Evolutionary conservation across 2,329 filamentous ascomycete genomes (phyloP).

Genomic region (Thyridium curvatum): DNA sequence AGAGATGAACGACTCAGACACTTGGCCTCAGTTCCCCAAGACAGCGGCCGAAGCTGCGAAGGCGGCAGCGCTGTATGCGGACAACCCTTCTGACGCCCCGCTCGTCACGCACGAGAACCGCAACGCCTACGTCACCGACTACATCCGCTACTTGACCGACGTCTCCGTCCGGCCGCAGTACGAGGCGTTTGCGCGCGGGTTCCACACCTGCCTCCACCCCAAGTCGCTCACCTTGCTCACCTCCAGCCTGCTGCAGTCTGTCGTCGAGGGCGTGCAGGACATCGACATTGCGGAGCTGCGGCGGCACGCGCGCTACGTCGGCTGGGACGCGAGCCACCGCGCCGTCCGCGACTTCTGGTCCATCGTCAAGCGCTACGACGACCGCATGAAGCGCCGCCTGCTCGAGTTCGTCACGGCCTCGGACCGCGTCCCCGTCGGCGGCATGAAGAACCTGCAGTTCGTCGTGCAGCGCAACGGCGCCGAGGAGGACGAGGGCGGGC

Average conservation of each 20-base stretch:
- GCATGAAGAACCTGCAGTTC: slow-evolving; percentile 76
- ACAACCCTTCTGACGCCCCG: slow-evolving; percentile 48
- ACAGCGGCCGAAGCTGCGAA: neutral
- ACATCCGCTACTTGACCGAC: slow-evolving; percentile 76
- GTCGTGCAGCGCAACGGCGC: slow-evolving; percentile 72
- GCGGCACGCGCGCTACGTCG: slow-evolving; percentile 69
- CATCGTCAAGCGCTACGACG: slow-evolving; percentile 62
- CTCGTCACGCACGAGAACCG: slow-evolving; percentile 80
- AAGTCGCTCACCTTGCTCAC: slow-evolving; percentile 69
- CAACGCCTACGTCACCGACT: slow-evolving; percentile 72
- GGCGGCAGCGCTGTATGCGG: slow-evolving; percentile 19
- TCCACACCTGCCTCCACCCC: slow-evolving; percentile 65
- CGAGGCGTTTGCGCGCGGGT: slow-evolving; percentile 74
- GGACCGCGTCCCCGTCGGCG: slow-evolving; percentile 83
- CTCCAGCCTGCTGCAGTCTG: slow-evolving; percentile 62
- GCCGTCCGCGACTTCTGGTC: slow-evolving; percentile 80
- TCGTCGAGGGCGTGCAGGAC: slow-evolving; percentile 77
- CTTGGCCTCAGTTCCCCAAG: slow-evolving; percentile 49
- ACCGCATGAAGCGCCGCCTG: slow-evolving; percentile 66
- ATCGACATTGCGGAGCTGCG: slow-evolving; percentile 74
- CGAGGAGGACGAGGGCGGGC: slow-evolving; percentile 44
- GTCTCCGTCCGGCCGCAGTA: slow-evolving; percentile 73
- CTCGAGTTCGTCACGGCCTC: slow-evolving; percentile 94
- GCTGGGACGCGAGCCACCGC: slow-evolving; percentile 64
- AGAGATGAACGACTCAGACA: slow-evolving; percentile 40